Conservation (phyloP, 2,329 filamentous ascomycete species). For the Fusarium sp. region DNA sequence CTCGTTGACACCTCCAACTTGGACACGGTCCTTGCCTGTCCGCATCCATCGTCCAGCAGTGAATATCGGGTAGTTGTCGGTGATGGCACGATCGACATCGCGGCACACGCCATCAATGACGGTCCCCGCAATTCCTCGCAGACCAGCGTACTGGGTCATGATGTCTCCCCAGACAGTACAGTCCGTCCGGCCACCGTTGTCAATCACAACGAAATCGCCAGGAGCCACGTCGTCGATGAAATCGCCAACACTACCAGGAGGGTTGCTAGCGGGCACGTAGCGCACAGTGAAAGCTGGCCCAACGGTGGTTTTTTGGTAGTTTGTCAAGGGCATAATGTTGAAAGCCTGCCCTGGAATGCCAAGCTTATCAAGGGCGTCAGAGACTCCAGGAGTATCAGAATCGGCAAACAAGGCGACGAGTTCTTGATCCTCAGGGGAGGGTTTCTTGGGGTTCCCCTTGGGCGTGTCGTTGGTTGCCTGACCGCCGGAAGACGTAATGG, state of each 20-base stretch:
- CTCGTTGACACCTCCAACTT: slow-evolving; percentile 13
- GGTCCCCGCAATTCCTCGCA: slow-evolving; percentile 45
- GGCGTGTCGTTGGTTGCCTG: not conserved
- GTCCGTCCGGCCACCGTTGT: slow-evolving; percentile 49
- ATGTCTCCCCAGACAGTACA: slow-evolving; percentile 53
- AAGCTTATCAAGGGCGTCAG: not conserved
- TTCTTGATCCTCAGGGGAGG: not conserved
- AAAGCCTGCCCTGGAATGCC: slow-evolving; percentile 29
- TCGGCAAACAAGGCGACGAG: not conserved
- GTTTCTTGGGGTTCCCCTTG: not conserved
- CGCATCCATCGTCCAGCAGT: slow-evolving; percentile 50
- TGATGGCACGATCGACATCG: slow-evolving; percentile 46
- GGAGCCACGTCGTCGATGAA: slow-evolving; percentile 14
- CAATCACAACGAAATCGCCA: slow-evolving; percentile 49
- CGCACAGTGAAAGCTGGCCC: slow-evolving; percentile 50
- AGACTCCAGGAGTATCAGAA: not conserved
- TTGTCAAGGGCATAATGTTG: slow-evolving; percentile 34
- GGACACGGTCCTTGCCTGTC: slow-evolving; percentile 21
- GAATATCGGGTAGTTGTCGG: slow-evolving; percentile 47
- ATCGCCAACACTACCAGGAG: not conserved
- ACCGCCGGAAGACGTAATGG: not conserved
- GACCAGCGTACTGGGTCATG: slow-evolving; percentile 50
- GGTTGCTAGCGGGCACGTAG: slow-evolving; percentile 39
- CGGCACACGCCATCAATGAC: slow-evolving; percentile 50
- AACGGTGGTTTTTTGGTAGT: slow-evolving; percentile 46